These are phyloP conservation scores for Magnaporthiopsis incrustans DNA, from an alignment of 2,329 filamentous ascomycete genomes.

Conservation along the genomic window DNA sequence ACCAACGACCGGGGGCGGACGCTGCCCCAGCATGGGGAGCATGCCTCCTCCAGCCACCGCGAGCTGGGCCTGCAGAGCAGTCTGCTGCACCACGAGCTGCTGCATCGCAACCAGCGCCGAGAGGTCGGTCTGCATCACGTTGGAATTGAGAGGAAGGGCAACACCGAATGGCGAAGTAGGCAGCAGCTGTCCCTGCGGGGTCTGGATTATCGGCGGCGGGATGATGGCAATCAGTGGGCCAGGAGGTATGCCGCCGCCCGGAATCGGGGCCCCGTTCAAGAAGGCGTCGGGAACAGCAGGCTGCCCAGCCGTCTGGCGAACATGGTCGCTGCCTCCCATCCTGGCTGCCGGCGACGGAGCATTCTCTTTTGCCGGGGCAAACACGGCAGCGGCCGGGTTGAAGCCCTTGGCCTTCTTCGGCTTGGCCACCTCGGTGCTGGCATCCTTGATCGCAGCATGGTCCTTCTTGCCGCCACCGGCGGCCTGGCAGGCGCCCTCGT, in stretches of 20 bases:
- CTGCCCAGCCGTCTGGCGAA: neutral
- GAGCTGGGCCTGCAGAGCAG: neutral
- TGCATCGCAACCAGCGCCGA: neutral
- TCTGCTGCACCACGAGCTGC: neutral
- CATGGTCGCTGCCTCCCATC: neutral
- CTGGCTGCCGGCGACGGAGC: neutral
- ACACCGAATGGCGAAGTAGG: neutral
- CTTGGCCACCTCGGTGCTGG: neutral
- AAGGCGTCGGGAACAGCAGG: too few relatives aligned
- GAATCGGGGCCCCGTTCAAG: neutral
- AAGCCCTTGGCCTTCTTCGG: slow-evolving; percentile 1
- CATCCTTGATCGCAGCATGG: neutral
- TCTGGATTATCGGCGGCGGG: neutral
- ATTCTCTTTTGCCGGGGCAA: neutral
- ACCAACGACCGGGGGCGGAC: neutral
- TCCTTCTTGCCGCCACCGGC: neutral
- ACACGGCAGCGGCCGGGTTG: slow-evolving; percentile 4
- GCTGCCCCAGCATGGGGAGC: neutral
- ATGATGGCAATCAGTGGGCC: neutral
- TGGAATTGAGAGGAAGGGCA: neutral
- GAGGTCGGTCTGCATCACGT: neutral
- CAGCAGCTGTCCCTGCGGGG: neutral
- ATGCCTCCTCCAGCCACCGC: neutral
- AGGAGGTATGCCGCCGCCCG: neutral
- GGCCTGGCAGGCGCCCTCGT: neutral